Base-by-base conservation (phyloP, 176 grass and related monocot genomes). In the Aechmea fasciata region DNA sequence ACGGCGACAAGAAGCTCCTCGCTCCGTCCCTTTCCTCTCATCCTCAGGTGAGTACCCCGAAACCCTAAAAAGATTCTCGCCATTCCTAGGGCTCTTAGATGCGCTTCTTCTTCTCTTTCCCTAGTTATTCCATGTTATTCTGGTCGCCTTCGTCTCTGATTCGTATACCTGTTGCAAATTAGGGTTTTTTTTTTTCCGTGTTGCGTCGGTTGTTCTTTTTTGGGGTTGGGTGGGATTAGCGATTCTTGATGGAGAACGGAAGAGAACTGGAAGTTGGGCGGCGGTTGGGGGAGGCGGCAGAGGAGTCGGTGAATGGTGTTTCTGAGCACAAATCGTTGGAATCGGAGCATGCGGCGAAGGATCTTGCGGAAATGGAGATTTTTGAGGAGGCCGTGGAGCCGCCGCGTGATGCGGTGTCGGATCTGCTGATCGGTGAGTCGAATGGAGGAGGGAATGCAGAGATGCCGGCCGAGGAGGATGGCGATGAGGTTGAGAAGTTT, bases 381-480 rank as follows among this genome's bases (percentile, higher is more conserved):
- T 76, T 68, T 59, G 74, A 68, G 64, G 74, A 76, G 74, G 74
- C 74, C 2, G 24, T 57, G 11, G 65, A 76, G 74, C 64, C 25
- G 10, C 64, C 64, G 4, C 55, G 15, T 14, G 55, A 73, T 67
- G 50, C 4, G 18, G 22, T 49, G 8, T 13, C 2, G 2, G 24
- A 10, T 59, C 19, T 19, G 8, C 4, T 17, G 55, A 59, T 59
- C 20, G 55, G 6, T 57, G 54, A 14, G 19, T 59, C 55, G 19
- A 19, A 59, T 57, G 51, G 25, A 47, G 24, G n/a, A 17, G 73
- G 23, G 11, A 26, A 68, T 33, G 19, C 2, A 11, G 47, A 48
- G 0, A 13, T 15, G 7, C 10, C 14, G 11, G 49, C 18, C 3
- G 11, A 4, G 9, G 50, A 55, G 9, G 3, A 19, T 6, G 19